Evolutionary conservation across 2,329 filamentous ascomycete genomes (phyloP), one percentile per base, ranked within the genome.

Genomic region (Stagonosporopsis rhizophila): DNA sequence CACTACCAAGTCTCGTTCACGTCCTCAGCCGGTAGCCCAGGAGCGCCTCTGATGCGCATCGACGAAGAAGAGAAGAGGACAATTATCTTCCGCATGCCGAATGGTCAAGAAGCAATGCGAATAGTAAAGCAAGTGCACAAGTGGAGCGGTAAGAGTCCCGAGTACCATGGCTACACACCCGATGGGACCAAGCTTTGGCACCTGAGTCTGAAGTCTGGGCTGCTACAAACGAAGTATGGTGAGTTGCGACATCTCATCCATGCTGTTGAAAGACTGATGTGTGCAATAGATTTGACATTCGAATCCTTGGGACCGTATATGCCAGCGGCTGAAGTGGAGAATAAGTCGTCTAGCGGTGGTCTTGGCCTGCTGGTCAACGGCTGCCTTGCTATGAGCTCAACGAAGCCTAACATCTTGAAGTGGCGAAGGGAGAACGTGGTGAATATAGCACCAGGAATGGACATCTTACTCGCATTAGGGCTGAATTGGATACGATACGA

Each of bases 391-490:
- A 59, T 58, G 15, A 65, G 52, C 3, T 59, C 64, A 27, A 56
- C 40, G 8, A 41, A 49, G 19, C 37, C 37, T 6, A 41, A 19
- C 15, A 20, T 14, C 8, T 17, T 40, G 8, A 41, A 34, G 20
- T 34, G 25, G 46, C 19, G 19, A 12, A 41, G 17, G 22, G 40
- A 44, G 19, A 32, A 64, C 34, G 4, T 57, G 2, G 42, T 67
- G 8, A 42, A 65, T 52, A 52, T 65, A 9, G 61, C 66, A 19
- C 56, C 64, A 4, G 62, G 64, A 1, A 67, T 67, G 64, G 65
- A 66, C 46, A 58, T 68, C 7, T 30, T 70, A 48, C 46, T 68
- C 3, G 56, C 59, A 6, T 38, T 67, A 15, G 65, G 59, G 4
- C 55, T 69, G 34, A 56, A 48, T 23, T 65, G 53, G 39, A 58